Evolutionary conservation across 441 rosid genomes (phyloP).

Genomic region (Iberis amara): DNA sequence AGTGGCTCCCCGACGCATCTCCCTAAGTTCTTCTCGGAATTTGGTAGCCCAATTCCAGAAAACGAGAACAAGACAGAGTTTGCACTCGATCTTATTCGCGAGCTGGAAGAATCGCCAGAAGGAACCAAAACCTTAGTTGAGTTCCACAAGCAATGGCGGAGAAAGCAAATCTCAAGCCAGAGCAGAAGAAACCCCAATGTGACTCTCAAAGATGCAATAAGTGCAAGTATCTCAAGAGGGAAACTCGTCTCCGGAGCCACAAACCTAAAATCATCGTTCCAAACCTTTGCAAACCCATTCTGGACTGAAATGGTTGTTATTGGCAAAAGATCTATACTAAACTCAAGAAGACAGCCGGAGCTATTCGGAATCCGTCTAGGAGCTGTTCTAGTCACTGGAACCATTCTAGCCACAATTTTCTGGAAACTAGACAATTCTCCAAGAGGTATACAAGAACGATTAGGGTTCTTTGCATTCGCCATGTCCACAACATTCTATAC

Average conservation of each 20-base stretch:
- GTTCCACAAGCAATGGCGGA: constrained; percentile 55
- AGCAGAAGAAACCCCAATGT: constrained; percentile 22
- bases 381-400: constrained; percentile 62
- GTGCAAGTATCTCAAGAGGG: constrained; percentile 56
- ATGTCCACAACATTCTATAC: constrained; percentile 86
- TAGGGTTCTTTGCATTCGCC: constrained; percentile 81
- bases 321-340: constrained; percentile 60
- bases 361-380: constrained; percentile 65
- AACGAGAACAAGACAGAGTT: constrained; percentile 64
- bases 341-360: constrained; percentile 75
- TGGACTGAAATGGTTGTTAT: constrained; percentile 76
- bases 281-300: constrained; percentile 62
- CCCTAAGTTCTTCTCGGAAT: constrained; percentile 47
- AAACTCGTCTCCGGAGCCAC: constrained; percentile 60
- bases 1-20: constrained; percentile 47
- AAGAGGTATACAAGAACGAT: constrained; percentile 67
- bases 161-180: constrained; percentile 23
- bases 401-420: constrained; percentile 70
- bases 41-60: constrained; percentile 64
- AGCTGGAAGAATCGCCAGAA: constrained; percentile 52
- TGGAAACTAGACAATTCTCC: constrained; percentile 68
- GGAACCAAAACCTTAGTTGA: constrained; percentile 54
- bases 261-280: constrained; percentile 40
- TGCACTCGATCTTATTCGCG: constrained; percentile 59
- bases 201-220: constrained; percentile 50